These are phyloP conservation scores for Catharanthus roseus DNA, from an alignment of 257 asterid genomes.

Conservation along the genomic window DNA sequence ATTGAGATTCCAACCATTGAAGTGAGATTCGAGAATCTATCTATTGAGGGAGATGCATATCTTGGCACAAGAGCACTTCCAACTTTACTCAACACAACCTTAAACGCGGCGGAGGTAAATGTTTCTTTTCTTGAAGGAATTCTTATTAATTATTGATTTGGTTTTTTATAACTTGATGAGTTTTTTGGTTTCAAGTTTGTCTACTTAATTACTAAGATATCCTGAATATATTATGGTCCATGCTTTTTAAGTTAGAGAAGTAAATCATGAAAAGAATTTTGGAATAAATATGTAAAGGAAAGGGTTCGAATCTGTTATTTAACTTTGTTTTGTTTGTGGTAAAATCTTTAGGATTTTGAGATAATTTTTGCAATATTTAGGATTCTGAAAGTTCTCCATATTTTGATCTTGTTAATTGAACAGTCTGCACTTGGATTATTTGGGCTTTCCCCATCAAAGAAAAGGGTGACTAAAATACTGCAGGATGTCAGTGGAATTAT, in stretches of 20 bases:
- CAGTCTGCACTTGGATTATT: conserved; percentile 52
- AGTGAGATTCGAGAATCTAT: conserved; percentile 61
- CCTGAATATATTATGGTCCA: too few relatives aligned
- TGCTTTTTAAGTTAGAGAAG: too few relatives aligned
- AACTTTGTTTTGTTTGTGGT: neutral
- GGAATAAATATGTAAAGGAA: too few relatives aligned
- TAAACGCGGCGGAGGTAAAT: conserved; percentile 61
- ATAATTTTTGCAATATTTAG: neutral
- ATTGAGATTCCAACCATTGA: conserved; percentile 75
- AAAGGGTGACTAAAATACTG: conserved; percentile 28
- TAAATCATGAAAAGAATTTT: too few relatives aligned
- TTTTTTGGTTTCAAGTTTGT: neutral
- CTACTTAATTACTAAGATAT: too few relatives aligned
- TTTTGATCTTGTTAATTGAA: neutral
- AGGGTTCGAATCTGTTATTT: too few relatives aligned
- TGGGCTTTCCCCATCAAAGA: conserved; percentile 36
- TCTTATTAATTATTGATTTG: neutral
- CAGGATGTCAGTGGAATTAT: conserved; percentile 28
- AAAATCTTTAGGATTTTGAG: neutral
- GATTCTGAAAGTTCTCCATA: neutral
- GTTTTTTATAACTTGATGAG: neutral
- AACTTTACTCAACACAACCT: conserved; percentile 65
- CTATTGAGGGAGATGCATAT: conserved; percentile 71
- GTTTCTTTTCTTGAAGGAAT: neutral
- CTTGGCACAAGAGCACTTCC: conserved; percentile 80